Base-by-base conservation (phyloP, 208 protist genomes). In the Blastocrithidia nonstop region DNA sequence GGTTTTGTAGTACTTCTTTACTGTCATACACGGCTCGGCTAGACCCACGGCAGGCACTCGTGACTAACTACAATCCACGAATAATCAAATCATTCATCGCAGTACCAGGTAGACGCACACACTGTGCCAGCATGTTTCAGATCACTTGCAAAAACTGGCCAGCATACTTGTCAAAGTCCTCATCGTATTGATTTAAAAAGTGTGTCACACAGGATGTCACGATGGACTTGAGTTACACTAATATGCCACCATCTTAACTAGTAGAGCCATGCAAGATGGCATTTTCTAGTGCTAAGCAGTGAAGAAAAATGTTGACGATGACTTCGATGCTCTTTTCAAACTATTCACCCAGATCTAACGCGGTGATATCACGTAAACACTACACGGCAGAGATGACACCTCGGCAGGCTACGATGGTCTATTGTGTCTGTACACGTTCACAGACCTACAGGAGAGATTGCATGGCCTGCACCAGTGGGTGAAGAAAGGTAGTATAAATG, bases 301-400 rank as follows among this genome's bases (percentile, higher is more conserved):
- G 52, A 6, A 79, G 40, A 19, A 84, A 70, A 25, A 79, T 28
- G 22, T 63, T 37, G 16, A 88, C 79, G 31, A 92, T 85, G 13
- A 51, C 50, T 4, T 67, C 53, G 25, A 96, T 55, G 45, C 78
- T 58, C 49, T 77, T 68, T 48, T 96, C 86, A 50, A 98, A 93
- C 47, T 89, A 94, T 43, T 96, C 93, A 16, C 93, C 90, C 31
- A 98, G 54, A 61, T 97, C 94, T 19, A 96, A 57, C n/a, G 57
- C 65, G 11, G 70, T 88, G 11, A 94, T 70, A 29, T 92, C 78
- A 31, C 64, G 66, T 24, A 92, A 60, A 22, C 74, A 88, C 46
- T 94, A 70, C 21, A 92, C 64, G 4, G 67, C 70, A 7, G 60
- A 63, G 5, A 55, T 65, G 31, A 80, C 43, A 16, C 77, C 75